These are phyloP conservation scores for Cyclostephanos invisitatus DNA, from an alignment of 108 stramenopile genomes.

Conservation along the genomic window DNA sequence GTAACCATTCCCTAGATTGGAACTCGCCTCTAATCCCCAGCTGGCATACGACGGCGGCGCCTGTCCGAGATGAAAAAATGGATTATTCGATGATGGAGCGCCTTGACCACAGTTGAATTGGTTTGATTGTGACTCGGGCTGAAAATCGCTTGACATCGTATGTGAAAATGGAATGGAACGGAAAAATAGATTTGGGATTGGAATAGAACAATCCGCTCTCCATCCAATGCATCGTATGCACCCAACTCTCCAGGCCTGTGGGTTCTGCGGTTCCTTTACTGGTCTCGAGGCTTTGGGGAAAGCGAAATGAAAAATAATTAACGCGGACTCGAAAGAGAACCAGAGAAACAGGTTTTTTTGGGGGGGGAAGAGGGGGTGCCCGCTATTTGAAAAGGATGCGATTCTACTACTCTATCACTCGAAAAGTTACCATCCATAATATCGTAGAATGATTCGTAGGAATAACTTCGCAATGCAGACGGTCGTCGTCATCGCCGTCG, in stretches of 20 bases:
- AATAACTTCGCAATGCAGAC: no score
- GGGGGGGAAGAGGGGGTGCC: no score
- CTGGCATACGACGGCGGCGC: not conserved
- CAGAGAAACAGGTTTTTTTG: no score
- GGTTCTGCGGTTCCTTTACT: no score
- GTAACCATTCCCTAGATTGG: not conserved
- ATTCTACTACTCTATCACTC: no score
- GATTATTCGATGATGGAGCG: conserved; percentile 2
- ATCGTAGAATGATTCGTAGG: no score
- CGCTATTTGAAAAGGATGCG: no score
- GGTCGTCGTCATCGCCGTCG: no score
- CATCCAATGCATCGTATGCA: not conserved
- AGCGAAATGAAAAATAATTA: no score
- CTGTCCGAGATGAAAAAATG: not conserved
- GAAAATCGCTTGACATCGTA: conserved; percentile 9
- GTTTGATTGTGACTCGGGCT: conserved; percentile 6
- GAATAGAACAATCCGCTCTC: not conserved
- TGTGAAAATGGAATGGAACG: not conserved
- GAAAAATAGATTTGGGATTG: not conserved
- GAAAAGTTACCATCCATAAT: no score
- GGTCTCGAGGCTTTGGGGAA: no score
- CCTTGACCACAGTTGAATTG: not conserved
- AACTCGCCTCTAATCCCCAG: not conserved
- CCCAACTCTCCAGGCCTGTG: not conserved
- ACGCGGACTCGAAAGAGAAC: no score